These are phyloP conservation scores for Chrysosphaeria jannelii DNA, from an alignment of 2,329 filamentous ascomycete genomes.

Conservation along the genomic window DNA sequence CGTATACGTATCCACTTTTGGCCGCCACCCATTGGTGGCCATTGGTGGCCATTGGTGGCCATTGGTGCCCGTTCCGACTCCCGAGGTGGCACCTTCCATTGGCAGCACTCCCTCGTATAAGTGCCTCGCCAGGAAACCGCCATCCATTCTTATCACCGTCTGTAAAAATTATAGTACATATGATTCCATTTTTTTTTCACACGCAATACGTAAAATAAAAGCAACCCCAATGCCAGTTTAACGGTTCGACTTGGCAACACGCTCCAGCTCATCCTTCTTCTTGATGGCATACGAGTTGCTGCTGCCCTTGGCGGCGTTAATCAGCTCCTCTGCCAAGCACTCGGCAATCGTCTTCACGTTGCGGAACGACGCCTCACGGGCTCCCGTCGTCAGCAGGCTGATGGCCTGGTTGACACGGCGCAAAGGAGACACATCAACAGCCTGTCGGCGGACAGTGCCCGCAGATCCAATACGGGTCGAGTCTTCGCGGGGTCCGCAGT, in stretches of 20 bases:
- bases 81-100: too few relatives aligned
- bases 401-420: conserved; percentile 99
- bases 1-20: too few relatives aligned
- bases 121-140: too few relatives aligned
- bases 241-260: conserved; percentile 99
- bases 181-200: too few relatives aligned
- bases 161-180: too few relatives aligned
- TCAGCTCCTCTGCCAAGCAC: conserved; percentile 98
- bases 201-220: background rate
- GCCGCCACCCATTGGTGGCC: too few relatives aligned
- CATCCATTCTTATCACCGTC: too few relatives aligned
- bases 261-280: conserved; percentile 99
- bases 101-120: too few relatives aligned
- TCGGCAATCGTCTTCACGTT: conserved; percentile 99
- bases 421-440: conserved; percentile 98
- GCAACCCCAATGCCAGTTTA: conserved; percentile 25
- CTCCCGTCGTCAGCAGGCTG: conserved; percentile 92
- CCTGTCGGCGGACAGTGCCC: conserved; percentile 98
- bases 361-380: conserved; percentile 94
- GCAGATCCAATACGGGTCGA: conserved; percentile 97
- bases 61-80: too few relatives aligned
- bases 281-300: conserved; percentile 99
- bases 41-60: too few relatives aligned
- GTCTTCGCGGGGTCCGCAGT: conserved; percentile 99
- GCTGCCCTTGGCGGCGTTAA: conserved; percentile 99